Percentiles rank a stretch among this genome's conserved stretches.
phyloP scores from a whole-genome alignment of 169 alveolate species.

The Plasmodium billcollinsi region DNA sequence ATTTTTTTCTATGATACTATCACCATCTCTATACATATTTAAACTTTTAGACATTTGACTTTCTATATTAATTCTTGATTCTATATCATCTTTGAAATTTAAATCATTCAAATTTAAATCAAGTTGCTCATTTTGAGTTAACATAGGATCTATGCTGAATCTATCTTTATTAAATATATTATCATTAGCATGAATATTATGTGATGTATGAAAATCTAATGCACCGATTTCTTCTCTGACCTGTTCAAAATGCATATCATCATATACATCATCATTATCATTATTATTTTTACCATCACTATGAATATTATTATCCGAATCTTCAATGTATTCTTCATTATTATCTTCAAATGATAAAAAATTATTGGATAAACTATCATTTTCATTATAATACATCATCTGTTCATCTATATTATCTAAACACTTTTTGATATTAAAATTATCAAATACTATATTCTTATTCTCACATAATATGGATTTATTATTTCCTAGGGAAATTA shows the following conservation, averaged over 20 bases:
- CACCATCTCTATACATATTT: constrained; percentile 20
- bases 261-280: background rate
- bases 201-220: constrained; percentile 17
- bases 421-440: constrained; percentile 52
- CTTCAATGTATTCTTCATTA: constrained; percentile 13
- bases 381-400: constrained; percentile 12
- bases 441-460: constrained; percentile 25
- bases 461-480: constrained; percentile 35
- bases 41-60: constrained; percentile 73
- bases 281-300: constrained; percentile 15
- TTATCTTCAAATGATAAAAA: constrained; percentile 36
- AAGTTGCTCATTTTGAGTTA: constrained; percentile 56
- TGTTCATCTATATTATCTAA: constrained; percentile 61
- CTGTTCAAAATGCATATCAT: constrained; percentile 54
- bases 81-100: constrained; percentile 60
- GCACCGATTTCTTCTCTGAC: constrained; percentile 53
- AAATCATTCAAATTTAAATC: constrained; percentile 54
- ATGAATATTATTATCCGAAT: no score
- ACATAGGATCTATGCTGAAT: constrained; percentile 43
- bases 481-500: constrained; percentile 14
- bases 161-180: constrained; percentile 15
- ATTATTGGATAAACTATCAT: constrained; percentile 37
- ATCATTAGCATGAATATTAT: constrained; percentile 14
- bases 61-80: constrained; percentile 32
- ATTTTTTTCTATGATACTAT: constrained; percentile 7